phyloP scores from a whole-genome alignment of 192 early-diverging fungal genomes.

The Coemansia sp. region DNA sequence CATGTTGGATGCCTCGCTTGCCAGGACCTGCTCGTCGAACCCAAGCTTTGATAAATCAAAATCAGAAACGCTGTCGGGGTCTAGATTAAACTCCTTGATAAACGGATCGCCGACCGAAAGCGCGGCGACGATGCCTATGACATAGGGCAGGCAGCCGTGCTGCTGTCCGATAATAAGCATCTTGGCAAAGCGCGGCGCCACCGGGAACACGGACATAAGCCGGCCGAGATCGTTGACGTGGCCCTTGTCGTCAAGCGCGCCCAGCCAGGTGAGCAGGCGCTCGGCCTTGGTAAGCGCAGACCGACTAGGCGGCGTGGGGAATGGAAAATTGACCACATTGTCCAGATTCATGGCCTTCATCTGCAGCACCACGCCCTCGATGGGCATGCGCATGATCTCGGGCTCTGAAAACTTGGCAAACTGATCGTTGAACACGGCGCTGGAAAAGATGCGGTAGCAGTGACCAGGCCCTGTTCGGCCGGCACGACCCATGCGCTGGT shows the following conservation, averaged over 20 bases:
- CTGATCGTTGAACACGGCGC: conserved; percentile 89
- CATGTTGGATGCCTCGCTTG: conserved; percentile 58
- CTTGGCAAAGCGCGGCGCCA: conserved; percentile 78
- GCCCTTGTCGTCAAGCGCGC: conserved; percentile 65
- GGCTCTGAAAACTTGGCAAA: conserved; percentile 84
- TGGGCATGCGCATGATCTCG: conserved; percentile 92
- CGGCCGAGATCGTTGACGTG: conserved; percentile 81
- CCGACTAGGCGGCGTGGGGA: conserved; percentile 88
- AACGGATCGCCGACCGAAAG: conserved; percentile 94
- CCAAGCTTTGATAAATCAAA: conserved; percentile 44
- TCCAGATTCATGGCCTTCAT: conserved; percentile 99
- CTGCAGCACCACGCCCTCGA: conserved; percentile 93
- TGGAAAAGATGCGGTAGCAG: conserved; percentile 93
- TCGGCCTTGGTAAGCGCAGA: conserved; percentile 77
- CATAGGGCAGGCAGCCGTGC: conserved; percentile 77
- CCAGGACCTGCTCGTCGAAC: conserved; percentile 41
- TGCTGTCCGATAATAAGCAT: conserved; percentile 89
- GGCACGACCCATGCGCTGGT: conserved; percentile 95
- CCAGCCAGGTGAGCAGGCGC: conserved; percentile 73
- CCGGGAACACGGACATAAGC: conserved; percentile 88
- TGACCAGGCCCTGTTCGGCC: conserved; percentile 95
- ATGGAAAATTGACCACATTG: conserved; percentile 94
- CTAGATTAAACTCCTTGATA: conserved; percentile 69
- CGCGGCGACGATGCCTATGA: conserved; percentile 89
- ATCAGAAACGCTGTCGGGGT: conserved; percentile 51